Base-by-base conservation (phyloP, 2,329 filamentous ascomycete genomes). In the Aspergillus sp. region DNA sequence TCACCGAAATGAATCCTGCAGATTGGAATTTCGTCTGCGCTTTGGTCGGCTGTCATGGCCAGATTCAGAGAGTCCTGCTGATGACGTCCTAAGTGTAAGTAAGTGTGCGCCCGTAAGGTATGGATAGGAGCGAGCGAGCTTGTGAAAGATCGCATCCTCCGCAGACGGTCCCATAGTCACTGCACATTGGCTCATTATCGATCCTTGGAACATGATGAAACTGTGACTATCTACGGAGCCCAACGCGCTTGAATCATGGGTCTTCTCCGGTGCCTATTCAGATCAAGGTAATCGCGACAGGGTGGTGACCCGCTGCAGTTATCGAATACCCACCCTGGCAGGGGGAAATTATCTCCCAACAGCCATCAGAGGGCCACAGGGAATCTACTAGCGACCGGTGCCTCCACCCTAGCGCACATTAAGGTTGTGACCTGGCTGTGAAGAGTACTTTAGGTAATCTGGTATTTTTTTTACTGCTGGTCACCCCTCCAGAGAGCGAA, bases 361-460 rank as follows among this genome's bases (percentile, higher is more conserved):
- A 21, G 51, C 32, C 9, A 39, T 41, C 13, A 38, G 30, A 38
- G 23, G 30, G 21, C 9, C 28, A 36, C 9, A 21, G 17, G 19
- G 5, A 48, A 50, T 12, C 15, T 17, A 28, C 15, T 41, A 28
- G 52, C 52, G 41, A 55, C 52, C 25, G 52, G 15, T n/a, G 21
- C 38, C 41, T 49, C 45, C 38, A 30, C 52, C 28, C 41, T 55
- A 55, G 52, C 17, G 38, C n/a, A 13, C 38, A 45, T 55, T 45
- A 55, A 55, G 52, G 52, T 55, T 55, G 39, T 55, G 52, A 55
- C 52, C 30, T 53, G 38, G 38, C 13, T 28, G 10, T 32, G 38
- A 36, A 48, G 25, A 17, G 38, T 53, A 13, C 19, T 47, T 52
- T 58, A 15, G 41, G 7, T 57, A 21, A 28, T 36, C 32, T 36